Evolutionary conservation across 2,329 filamentous ascomycete genomes (phyloP), one percentile per base, ranked within the genome.

Genomic region (Monosporascus sp.): DNA sequence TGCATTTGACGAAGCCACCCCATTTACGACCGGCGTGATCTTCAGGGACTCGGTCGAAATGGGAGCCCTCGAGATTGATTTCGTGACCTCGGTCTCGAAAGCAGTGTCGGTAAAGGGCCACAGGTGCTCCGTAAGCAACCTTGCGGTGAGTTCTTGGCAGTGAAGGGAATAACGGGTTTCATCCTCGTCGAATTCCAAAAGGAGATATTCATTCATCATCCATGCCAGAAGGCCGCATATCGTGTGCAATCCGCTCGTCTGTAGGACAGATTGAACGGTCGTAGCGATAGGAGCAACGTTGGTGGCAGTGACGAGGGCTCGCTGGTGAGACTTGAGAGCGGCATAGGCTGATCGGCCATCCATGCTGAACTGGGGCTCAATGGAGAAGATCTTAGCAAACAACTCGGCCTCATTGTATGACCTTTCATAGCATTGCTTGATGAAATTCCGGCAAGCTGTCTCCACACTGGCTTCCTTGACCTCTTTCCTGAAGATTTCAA

Each of bases 401-500:
- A 84, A 64, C 20, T 67, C 71, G 25, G 76, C 73, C 60, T 84
- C 81, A 53, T 78, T 76, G 59, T 77, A 80, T 2, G 80, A 75
- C 25, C 79, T 74, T 60, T 84, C 81, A 51, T 83, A 83, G 51
- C 73, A 77, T 63, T 84, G 81, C 62, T 84, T 84, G 56, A 84
- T 74, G 51, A 76, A 81, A 58, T 81, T 83, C 27, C 81, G 73
- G 15, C 75, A 75, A 4, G 80, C 81, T 2, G 80, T 80, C 60
- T 84, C 81, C 2, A 77, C 60, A 2, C 76, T 78, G 1, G 70
- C 62, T 8, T 69, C 74, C 54, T 79, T 82, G 27, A 69, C 68
- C 54, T 82, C 80, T 51, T 75, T 76, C 44, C 73, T 75, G 61
- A 81, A 82, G n/a, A 74, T 70, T 24, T 80, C 77, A 18, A 81